A percentile compares a stretch with the other conserved stretches of the same genome.
Evolutionary conservation across 768 basidiomycete species (phyloP).

Genomic region (Amanita brunnescens): DNA sequence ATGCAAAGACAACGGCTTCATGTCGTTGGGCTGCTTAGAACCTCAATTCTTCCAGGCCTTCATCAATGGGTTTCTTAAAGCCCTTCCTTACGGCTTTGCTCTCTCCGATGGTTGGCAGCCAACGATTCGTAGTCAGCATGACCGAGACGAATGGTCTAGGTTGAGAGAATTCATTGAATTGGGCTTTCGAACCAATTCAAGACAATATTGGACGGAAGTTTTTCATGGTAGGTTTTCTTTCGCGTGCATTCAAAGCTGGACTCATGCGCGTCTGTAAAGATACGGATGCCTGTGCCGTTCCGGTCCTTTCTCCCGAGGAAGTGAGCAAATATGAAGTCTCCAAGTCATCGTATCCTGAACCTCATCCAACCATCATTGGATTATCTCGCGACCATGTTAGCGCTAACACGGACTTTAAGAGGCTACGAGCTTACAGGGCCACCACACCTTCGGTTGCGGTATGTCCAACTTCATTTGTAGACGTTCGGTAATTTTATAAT

Average conservation of each 20-base stretch:
- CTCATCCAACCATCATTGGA: slow-evolving; percentile 5
- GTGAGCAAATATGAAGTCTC: slow-evolving; percentile 36
- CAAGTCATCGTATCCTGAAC: slow-evolving; percentile 48
- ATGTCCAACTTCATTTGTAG: no score
- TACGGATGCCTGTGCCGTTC: slow-evolving; percentile 64
- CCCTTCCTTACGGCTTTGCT: slow-evolving; percentile 37
- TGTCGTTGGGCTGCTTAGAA: slow-evolving; percentile 72
- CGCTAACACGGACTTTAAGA: slow-evolving; percentile 6
- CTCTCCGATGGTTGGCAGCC: slow-evolving; percentile 49
- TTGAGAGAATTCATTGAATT: slow-evolving; percentile 46
- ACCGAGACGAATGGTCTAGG: slow-evolving; percentile 47
- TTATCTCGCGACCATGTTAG: no score
- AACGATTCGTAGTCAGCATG: slow-evolving; percentile 31
- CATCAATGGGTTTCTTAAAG: slow-evolving; percentile 41
- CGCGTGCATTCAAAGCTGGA: not conserved
- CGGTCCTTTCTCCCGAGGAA: slow-evolving; percentile 58
- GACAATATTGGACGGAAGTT: slow-evolving; percentile 61
- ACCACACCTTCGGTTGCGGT: no score
- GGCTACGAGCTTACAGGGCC: no score
- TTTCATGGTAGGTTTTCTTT: slow-evolving; percentile 46
- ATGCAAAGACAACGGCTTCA: slow-evolving; percentile 65
- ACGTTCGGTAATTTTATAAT: no score
- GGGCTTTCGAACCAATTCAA: slow-evolving; percentile 52
- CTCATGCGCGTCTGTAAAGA: slow-evolving; percentile 28
- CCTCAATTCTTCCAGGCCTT: slow-evolving; percentile 63